Base-by-base conservation (phyloP, 768 basidiomycete genomes). In the Tephrocybe sp. region DNA sequence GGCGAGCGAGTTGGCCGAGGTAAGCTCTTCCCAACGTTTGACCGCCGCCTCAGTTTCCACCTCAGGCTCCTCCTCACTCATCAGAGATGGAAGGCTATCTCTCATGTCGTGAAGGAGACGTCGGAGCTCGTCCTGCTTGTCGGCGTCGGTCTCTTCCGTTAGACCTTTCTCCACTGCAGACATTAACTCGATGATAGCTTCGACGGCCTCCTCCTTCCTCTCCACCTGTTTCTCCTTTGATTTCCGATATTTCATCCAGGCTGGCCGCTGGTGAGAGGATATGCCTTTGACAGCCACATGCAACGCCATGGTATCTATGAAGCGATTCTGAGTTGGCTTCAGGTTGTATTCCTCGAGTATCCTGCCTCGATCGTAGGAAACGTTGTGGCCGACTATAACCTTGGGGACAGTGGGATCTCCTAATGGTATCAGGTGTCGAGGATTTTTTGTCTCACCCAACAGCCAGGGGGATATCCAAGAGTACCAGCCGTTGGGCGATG, bases 381-480 rank as follows among this genome's bases (percentile, higher is more conserved):
- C 86, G 62, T 97, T 97, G 68, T 99, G 97, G 2, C 97, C 96
- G 25, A 98, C 85, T 21, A 98, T 73, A 25, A 98, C 64, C 12
- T 85, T 79, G 1, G 86, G 74, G 0, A 65, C 56, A 10, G 64
- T 53, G 9, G 81, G 67, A 46, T 78, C 69, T 1, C 91, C 90
- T 2, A 95, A 53, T 0, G 93, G 85, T 45, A 95, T 83, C 47
- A 96, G 74, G 25, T 95, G 91, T 38, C 81, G 72, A 8, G 76
- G 71, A 50, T 74, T 68, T 0, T 69, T 64, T 17, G 81, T 72
- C 44, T 85, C 74, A 12, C 80, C 81, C 3, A 94, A 76, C 9
- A 97, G 68, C 93, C 93, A 96, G 0, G 97, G 97, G 0, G 91
- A 94, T 55, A 97, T 83, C 95, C 97, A 99, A 3, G 83, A 82